Evolutionary conservation across 768 basidiomycete genomes (phyloP).

Genomic region (Rickenella mellea): DNA sequence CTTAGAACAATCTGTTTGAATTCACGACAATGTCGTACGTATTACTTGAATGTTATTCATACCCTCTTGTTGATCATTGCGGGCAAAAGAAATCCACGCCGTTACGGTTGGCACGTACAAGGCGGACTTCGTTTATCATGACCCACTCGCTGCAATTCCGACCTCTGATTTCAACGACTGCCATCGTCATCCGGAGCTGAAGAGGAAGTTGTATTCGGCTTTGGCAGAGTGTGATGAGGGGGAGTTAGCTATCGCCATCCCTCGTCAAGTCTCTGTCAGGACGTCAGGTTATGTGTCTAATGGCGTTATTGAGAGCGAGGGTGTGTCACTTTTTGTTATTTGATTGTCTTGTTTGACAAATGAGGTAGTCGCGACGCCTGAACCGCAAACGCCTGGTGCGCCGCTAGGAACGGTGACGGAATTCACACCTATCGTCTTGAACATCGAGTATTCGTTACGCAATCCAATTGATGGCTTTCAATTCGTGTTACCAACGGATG

Average conservation of each 20-base stretch:
- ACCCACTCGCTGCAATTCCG: slow-evolving; percentile 59
- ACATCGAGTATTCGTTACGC: slow-evolving; percentile 72
- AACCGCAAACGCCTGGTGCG: slow-evolving; percentile 59
- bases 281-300: slow-evolving; percentile 40
- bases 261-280: slow-evolving; percentile 58
- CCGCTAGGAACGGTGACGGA: slow-evolving; percentile 39
- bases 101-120: slow-evolving; percentile 63
- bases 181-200: slow-evolving; percentile 86
- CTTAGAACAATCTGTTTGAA: slow-evolving; percentile 82
- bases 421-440: slow-evolving; percentile 66
- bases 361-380: slow-evolving; percentile 59
- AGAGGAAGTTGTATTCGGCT: slow-evolving; percentile 85
- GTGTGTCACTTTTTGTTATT: slow-evolving; percentile 23
- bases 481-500: slow-evolving; percentile 72
- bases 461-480: slow-evolving; percentile 81
- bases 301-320: slow-evolving; percentile 44
- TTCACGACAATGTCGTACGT: slow-evolving; percentile 79
- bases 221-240: slow-evolving; percentile 90
- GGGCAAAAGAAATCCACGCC: slow-evolving; percentile 51
- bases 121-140: slow-evolving; percentile 72
- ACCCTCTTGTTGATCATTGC: slow-evolving; percentile 12
- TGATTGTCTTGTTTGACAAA: background rate
- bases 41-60: background rate
- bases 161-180: slow-evolving; percentile 66
- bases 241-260: slow-evolving; percentile 85